phyloP scores from a whole-genome alignment of 2,329 filamentous ascomycete species.

The Alternaria tenuissima region DNA sequence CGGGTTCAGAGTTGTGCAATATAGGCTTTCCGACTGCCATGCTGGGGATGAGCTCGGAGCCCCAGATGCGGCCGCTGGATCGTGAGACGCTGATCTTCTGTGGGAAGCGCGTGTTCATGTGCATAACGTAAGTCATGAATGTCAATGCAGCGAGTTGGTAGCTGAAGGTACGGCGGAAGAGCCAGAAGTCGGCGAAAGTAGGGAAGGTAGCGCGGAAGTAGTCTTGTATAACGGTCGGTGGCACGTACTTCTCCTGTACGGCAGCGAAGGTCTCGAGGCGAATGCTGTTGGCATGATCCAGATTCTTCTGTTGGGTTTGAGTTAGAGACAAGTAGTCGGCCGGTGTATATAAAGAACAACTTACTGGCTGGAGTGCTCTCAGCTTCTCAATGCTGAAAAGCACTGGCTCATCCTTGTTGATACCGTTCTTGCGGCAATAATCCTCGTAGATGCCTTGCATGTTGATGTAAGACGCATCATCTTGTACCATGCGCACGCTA shows the following conservation, averaged over 20 bases:
- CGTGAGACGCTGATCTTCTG: constrained; percentile 93
- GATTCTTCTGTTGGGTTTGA: constrained; percentile 63
- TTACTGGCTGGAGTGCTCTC: constrained; percentile 66
- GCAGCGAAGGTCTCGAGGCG: constrained; percentile 92
- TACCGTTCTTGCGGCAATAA: constrained; percentile 84
- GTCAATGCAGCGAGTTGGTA: constrained; percentile 95
- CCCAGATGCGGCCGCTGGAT: constrained; percentile 90
- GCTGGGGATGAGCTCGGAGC: constrained; percentile 88
- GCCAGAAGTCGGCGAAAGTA: constrained; percentile 93
- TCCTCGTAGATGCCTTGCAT: constrained; percentile 97
- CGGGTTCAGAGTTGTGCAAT: constrained; percentile 94
- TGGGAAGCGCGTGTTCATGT: constrained; percentile 95
- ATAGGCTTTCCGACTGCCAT: constrained; percentile 85
- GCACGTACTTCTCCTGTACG: constrained; percentile 93
- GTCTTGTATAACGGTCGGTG: constrained; percentile 79
- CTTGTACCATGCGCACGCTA: constrained; percentile 93
- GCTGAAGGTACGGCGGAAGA: constrained; percentile 96
- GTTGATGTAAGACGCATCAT: constrained; percentile 92
- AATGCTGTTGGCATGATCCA: constrained; percentile 75
- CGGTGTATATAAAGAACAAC: constrained; percentile 3
- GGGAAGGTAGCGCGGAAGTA: constrained; percentile 91
- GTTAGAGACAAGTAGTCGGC: constrained; percentile 6
- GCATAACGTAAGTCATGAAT: constrained; percentile 98
- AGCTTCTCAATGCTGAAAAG: constrained; percentile 96
- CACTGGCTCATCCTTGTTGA: constrained; percentile 94